Base-by-base conservation (phyloP, 305 asterid genomes). In the Andrographis paniculata region DNA sequence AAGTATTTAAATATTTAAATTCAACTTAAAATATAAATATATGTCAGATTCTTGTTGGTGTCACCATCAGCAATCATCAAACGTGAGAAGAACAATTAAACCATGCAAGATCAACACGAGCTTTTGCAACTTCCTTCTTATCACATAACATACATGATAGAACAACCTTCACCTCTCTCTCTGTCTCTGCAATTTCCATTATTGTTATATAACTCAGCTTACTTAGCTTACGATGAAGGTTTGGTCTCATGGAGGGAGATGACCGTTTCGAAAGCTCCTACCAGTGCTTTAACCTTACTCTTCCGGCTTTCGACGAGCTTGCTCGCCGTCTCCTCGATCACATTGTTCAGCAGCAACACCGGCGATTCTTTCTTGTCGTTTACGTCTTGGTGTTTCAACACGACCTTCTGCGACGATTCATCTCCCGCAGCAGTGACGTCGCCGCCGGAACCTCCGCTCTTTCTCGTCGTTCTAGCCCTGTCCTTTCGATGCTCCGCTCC, bases 231-330 rank as follows among this genome's bases (percentile, higher is more conserved):
- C 9, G 67, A 45, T 35, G 82, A 67, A 59, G 82, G 82, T 60
- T 71, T 85, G 21, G 14, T 56, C 57, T 79, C 94, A 45, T 88
- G 95, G 56, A 75, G 85, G 57, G 95, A 88, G 42, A 88, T 84
- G 9, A 84, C 95, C 0, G 94, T 84, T 65, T 88, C 94, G 27
- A 84, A 88, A 61, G 97, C 95, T 61, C 95, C 95, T 55, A 88
- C 97, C 54, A 88, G 64, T 23, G 95, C 97, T 62, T 82, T 79
- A 20, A 88, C 95, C 73, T 85, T 88, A 60, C 97, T 85, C 50
- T 84, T 88, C 77, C 87, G 63, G 73, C 83, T 85, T 60, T 70
- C 74, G 1, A 65, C 97, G 19, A 88, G 97, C 66, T 77, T 88
- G 62, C 89, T 88, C 14, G 94, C 95, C 12, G 97, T 82, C 66